Percentiles rank a stretch among this genome's conserved stretches.
These are phyloP conservation scores for Rhizophagus prolifer DNA, from an alignment of 192 early-diverging fungal species.

Conservation along the genomic window DNA sequence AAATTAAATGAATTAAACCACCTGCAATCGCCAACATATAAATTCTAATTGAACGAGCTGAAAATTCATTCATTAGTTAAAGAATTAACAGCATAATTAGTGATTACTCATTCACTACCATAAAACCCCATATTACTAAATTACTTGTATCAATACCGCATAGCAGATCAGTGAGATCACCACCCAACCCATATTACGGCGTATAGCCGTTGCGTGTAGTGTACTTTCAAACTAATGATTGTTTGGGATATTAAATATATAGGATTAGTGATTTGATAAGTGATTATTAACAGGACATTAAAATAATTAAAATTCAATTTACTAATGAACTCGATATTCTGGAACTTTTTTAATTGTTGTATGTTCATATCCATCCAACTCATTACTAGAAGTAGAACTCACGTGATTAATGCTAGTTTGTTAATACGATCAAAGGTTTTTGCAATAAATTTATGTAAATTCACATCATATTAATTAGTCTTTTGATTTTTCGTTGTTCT, in stretches of 20 bases:
- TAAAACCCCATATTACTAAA: slow-evolving; percentile 22
- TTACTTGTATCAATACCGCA: background rate
- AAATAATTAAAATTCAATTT: slow-evolving; percentile 3
- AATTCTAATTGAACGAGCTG: background rate
- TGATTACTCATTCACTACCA: slow-evolving; percentile 26
- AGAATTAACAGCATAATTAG: background rate
- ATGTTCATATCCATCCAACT: slow-evolving; percentile 20
- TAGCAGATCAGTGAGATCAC: background rate
- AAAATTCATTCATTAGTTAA: background rate
- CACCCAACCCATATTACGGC: slow-evolving; percentile 16
- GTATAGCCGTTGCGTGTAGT: background rate
- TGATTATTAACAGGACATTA: slow-evolving; percentile 8
- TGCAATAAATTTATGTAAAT: background rate
- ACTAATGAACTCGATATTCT: slow-evolving; percentile 18
- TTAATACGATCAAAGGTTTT: background rate
- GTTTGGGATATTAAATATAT: background rate
- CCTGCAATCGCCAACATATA: slow-evolving; percentile 1
- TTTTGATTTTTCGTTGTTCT: slow-evolving; percentile 11
- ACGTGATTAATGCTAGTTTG: too few relatives aligned
- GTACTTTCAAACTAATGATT: slow-evolving; percentile 16
- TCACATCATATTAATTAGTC: slow-evolving; percentile 9
- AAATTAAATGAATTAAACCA: slow-evolving; percentile 17
- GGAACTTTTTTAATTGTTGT: slow-evolving; percentile 5
- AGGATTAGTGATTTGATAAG: background rate
- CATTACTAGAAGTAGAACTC: background rate